Percentiles rank a stretch among this genome's conserved stretches.
phyloP scores from a whole-genome alignment of 2,329 filamentous ascomycete species.

The Dryadomyces sulphureus region DNA sequence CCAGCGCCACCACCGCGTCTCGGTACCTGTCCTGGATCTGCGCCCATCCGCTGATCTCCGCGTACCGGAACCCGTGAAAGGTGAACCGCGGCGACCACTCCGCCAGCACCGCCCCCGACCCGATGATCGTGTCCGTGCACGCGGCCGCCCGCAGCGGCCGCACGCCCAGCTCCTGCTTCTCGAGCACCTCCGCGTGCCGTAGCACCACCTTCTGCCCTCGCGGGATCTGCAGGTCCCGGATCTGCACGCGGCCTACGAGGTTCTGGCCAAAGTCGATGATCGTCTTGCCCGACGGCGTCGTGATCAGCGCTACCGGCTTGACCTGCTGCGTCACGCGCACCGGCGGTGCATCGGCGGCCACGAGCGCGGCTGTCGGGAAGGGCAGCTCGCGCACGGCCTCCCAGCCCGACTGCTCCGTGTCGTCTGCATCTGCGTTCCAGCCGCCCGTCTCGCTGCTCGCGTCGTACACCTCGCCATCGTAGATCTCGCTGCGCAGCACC shows the following conservation, averaged over 20 bases:
- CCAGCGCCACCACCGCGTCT: conserved; percentile 2
- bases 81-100: conserved; percentile 33
- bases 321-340: conserved; percentile 22
- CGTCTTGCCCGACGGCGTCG: conserved; percentile 25
- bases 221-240: conserved; percentile 17
- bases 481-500: conserved; percentile 26
- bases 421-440: neutral
- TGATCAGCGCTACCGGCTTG: conserved; percentile 17
- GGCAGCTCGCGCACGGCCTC: conserved; percentile 15
- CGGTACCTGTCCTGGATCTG: conserved; percentile 11
- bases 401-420: conserved; percentile 7
- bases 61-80: conserved; percentile 37
- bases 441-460: conserved; percentile 13
- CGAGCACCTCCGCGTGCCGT: conserved; percentile 33
- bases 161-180: conserved; percentile 26
- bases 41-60: conserved; percentile 29
- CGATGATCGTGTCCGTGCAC: conserved; percentile 23
- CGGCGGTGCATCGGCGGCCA: conserved; percentile 27
- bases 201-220: conserved; percentile 23
- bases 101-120: neutral
- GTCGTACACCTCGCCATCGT: conserved; percentile 38
- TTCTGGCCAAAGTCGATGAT: conserved; percentile 45
- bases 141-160: conserved; percentile 27
- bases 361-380: conserved; percentile 18
- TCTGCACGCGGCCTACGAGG: conserved; percentile 32